These are phyloP conservation scores for Colletotrichum falcatum DNA, from an alignment of 2,329 filamentous ascomycete genomes.

Conservation along the genomic window DNA sequence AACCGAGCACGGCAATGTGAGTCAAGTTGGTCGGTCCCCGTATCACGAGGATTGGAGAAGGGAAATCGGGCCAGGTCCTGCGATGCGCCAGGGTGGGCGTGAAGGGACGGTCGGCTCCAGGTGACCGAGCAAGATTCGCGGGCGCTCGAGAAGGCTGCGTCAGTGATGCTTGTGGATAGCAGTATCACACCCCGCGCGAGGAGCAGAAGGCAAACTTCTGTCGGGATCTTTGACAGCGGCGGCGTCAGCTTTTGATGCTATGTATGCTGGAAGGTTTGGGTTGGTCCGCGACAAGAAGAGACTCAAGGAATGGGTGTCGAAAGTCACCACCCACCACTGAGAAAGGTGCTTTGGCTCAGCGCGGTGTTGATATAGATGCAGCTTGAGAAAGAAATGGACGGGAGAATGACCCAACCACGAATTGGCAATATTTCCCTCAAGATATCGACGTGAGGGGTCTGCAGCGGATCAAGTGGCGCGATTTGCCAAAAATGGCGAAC, in stretches of 20 bases:
- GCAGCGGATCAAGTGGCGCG: slow-evolving; percentile 7
- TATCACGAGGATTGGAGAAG: slow-evolving; percentile 8
- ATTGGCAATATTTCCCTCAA: slow-evolving; percentile 9
- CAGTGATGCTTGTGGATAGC: slow-evolving; percentile 15
- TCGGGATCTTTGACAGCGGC: slow-evolving; percentile 22
- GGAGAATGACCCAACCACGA: slow-evolving; percentile 22
- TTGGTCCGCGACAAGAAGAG: slow-evolving; percentile 15
- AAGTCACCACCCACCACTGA: slow-evolving; percentile 35
- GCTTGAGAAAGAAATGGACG: slow-evolving; percentile 18
- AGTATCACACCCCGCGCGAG: slow-evolving; percentile 21
- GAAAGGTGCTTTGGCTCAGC: slow-evolving; percentile 22
- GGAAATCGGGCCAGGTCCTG: slow-evolving; percentile 12
- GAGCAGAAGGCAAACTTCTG: slow-evolving; percentile 21
- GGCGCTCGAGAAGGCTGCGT: slow-evolving; percentile 21
- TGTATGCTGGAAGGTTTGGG: slow-evolving; percentile 20
- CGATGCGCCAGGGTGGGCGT: slow-evolving; percentile 17
- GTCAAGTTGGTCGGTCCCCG: not conserved
- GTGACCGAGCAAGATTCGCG: not conserved
- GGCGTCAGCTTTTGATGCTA: slow-evolving; percentile 36
- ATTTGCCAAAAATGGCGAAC: not conserved
- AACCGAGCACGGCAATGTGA: not conserved
- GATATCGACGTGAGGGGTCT: slow-evolving; percentile 13
- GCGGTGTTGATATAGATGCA: not conserved
- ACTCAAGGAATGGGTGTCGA: not conserved
- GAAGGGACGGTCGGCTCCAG: slow-evolving; percentile 2